Evolutionary conservation across 208 protist genomes (phyloP).

Genomic region (Blastocrithidia nonstop): DNA sequence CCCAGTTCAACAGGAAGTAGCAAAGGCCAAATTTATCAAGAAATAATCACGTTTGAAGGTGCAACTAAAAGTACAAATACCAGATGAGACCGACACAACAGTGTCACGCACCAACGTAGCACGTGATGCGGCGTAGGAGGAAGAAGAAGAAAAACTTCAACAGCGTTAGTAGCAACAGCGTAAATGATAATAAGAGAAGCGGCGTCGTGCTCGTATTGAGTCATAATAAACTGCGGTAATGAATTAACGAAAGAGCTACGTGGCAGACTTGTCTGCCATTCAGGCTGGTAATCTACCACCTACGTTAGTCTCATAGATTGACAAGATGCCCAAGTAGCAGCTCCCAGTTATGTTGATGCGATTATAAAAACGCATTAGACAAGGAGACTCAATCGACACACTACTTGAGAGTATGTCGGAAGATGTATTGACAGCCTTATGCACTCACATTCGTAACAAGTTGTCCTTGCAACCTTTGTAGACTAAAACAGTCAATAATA

Average conservation of each 20-base stretch:
- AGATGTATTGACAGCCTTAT: conserved; percentile 33
- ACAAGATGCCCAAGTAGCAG: conserved; percentile 52
- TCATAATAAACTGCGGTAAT: conserved; percentile 50
- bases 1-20: conserved; percentile 47
- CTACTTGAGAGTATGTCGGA: conserved; percentile 74
- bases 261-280: conserved; percentile 57
- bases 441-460: conserved; percentile 54
- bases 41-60: conserved; percentile 45
- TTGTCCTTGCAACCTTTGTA: conserved; percentile 36
- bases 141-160: conserved; percentile 46
- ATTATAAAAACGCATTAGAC: conserved; percentile 31
- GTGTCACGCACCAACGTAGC: conserved; percentile 23
- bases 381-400: conserved; percentile 64
- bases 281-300: conserved; percentile 67
- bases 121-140: conserved; percentile 41
- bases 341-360: conserved; percentile 51
- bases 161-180: no score
- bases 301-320: conserved; percentile 47
- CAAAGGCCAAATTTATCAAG: conserved; percentile 58
- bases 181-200: no score
- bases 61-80: conserved; percentile 40
- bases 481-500: background rate
- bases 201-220: conserved; percentile 11
- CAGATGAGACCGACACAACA: conserved; percentile 37
- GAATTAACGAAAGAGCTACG: conserved; percentile 42